These are phyloP conservation scores for Arthrobotrys conoides DNA, from an alignment of 2,329 filamentous ascomycete genomes.

Conservation along the genomic window DNA sequence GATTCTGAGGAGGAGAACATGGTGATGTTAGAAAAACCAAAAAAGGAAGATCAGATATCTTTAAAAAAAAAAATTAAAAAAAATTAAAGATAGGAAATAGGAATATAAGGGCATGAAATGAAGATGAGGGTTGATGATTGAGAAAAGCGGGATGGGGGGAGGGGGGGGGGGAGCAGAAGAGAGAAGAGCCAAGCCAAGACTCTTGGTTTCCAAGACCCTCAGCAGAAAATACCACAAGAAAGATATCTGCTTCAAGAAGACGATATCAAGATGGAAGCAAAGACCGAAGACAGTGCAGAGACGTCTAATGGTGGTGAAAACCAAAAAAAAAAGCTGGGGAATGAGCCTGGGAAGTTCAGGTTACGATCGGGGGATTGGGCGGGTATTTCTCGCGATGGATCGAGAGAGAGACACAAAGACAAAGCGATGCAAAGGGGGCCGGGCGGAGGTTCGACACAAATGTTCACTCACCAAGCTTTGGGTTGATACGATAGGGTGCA, in stretches of 20 bases:
- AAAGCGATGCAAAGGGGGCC: background rate
- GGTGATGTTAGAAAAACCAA: background rate
- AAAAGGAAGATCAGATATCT: too few species aligned
- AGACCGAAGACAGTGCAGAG: constrained; percentile 31
- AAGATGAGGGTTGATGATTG: background rate
- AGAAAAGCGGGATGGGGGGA: constrained; percentile 16
- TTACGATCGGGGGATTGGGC: constrained; percentile 58
- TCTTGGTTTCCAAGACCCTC: constrained; percentile 61
- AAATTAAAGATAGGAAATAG: too few species aligned
- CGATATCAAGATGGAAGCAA: constrained; percentile 22
- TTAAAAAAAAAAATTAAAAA: too few species aligned
- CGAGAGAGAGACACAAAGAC: constrained; percentile 3
- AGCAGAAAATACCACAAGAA: constrained; percentile 60
- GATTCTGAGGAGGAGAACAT: background rate
- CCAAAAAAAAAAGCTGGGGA: constrained; percentile 12
- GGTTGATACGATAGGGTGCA: background rate
- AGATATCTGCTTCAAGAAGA: constrained; percentile 18
- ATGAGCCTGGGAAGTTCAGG: constrained; percentile 17
- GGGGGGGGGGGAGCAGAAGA: background rate
- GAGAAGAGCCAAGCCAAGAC: constrained; percentile 56
- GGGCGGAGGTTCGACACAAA: constrained; percentile 25
- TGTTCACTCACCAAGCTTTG: background rate
- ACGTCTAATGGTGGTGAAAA: constrained; percentile 23
- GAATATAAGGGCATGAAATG: background rate
- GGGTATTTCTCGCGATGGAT: constrained; percentile 45